phyloP scores from a whole-genome alignment of 2,329 filamentous ascomycete species.

The Penicillium paneum region DNA sequence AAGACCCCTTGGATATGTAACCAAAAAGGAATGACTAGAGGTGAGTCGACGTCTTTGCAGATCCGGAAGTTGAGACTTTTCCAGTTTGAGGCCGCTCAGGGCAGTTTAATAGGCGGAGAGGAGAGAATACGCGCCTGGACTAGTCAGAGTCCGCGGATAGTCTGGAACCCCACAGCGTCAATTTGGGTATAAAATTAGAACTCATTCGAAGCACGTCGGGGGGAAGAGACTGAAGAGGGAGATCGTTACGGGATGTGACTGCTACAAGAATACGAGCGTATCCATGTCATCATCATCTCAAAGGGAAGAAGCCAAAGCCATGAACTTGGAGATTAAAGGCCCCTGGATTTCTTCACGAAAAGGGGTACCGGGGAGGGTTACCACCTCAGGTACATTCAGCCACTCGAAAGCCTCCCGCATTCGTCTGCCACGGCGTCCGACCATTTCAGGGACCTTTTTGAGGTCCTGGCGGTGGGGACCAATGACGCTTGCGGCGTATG shows the following conservation, averaged over 20 bases:
- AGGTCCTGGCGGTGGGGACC: too few relatives aligned
- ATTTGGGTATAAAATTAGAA: conserved; percentile 6
- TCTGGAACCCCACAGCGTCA: conserved; percentile 10
- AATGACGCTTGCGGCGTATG: background rate
- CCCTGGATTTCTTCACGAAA: background rate
- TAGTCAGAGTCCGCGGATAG: background rate
- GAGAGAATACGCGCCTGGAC: conserved; percentile 12
- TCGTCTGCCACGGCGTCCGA: background rate
- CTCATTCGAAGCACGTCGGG: conserved; percentile 5
- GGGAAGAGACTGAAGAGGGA: background rate
- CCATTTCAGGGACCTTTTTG: too few relatives aligned
- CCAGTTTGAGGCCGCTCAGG: conserved; percentile 13
- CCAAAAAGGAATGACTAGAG: conserved; percentile 36
- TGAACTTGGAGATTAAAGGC: too few relatives aligned
- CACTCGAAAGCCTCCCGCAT: conserved; percentile 1
- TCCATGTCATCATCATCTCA: background rate
- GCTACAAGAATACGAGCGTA: background rate
- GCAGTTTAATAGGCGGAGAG: conserved; percentile 19
- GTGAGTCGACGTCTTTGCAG: conserved; percentile 21
- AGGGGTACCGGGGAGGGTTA: background rate
- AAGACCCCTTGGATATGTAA: conserved; percentile 10
- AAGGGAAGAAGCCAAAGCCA: too few relatives aligned
- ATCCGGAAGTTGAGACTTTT: conserved; percentile 13
- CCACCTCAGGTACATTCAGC: background rate
- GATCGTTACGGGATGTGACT: background rate